phyloP scores from a whole-genome alignment of 192 early-diverging fungal genomes.

The Umbelopsis ramanniana region DNA sequence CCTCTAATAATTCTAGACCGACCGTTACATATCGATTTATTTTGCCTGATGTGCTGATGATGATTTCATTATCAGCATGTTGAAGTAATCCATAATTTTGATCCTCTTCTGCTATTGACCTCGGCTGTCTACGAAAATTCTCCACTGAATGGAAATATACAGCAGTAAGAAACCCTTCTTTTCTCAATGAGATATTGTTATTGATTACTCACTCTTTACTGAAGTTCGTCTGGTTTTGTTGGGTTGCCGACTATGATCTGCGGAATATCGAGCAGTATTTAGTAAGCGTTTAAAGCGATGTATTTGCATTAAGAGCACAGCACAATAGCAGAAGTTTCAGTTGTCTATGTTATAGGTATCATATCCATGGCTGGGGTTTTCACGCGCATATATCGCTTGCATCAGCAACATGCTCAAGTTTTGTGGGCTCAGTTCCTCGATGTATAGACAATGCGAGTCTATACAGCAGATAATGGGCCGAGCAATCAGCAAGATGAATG shows the following conservation, averaged over 20 bases:
- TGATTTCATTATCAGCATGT: constrained; percentile 38
- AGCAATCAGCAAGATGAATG: background rate
- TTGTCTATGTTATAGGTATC: background rate
- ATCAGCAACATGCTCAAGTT: background rate
- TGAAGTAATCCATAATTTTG: background rate
- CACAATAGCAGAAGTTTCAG: background rate
- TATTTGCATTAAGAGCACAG: background rate
- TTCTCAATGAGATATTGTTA: background rate
- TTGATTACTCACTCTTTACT: background rate
- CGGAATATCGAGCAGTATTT: background rate
- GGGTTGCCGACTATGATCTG: background rate
- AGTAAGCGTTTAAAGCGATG: background rate
- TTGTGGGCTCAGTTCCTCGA: background rate
- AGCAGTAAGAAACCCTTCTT: background rate
- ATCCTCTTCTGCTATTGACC: constrained; percentile 1
- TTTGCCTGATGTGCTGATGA: constrained; percentile 21
- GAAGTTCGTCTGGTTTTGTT: background rate
- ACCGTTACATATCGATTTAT: constrained; percentile 30
- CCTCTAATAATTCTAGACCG: constrained; percentile 29
- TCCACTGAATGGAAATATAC: constrained; percentile 23
- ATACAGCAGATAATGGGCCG: background rate
- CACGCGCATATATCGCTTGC: background rate
- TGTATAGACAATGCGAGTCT: background rate
- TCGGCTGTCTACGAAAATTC: constrained; percentile 30
- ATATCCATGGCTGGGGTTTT: background rate